A percentile compares a stretch with the other conserved stretches of the same genome.
phyloP scores from a whole-genome alignment of 495 filamentous ascomycete species.

The Aspergillus nanangensis region DNA sequence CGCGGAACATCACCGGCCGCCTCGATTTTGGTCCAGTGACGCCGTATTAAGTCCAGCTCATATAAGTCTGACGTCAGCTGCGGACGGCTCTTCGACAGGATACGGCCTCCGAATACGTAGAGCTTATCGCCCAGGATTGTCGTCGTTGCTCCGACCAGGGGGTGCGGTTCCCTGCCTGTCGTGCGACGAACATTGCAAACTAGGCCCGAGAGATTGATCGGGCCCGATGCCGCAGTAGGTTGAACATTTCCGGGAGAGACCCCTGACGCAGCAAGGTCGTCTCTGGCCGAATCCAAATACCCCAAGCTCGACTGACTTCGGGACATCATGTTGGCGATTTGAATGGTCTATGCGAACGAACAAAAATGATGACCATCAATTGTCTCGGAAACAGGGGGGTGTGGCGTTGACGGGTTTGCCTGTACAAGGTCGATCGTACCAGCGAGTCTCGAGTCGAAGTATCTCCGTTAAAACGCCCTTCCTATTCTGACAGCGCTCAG shows the following conservation, averaged over 20 bases:
- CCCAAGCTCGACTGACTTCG: conserved; percentile 44
- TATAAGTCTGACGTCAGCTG: conserved; percentile 85
- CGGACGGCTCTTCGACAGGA: conserved; percentile 76
- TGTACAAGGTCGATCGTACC: too few species aligned
- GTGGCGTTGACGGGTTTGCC: background rate
- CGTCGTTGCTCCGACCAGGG: conserved; percentile 90
- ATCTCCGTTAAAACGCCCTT: too few species aligned
- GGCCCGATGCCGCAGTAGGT: conserved; percentile 34
- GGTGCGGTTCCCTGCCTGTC: conserved; percentile 84
- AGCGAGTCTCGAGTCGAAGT: too few species aligned
- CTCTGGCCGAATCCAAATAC: conserved; percentile 28
- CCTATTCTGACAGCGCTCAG: too few species aligned
- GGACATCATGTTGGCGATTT: conserved; percentile 36
- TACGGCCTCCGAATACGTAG: conserved; percentile 91
- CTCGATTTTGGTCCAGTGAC: conserved; percentile 91
- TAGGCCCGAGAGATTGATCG: conserved; percentile 72
- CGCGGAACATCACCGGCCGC: conserved; percentile 78
- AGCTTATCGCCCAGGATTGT: conserved; percentile 91
- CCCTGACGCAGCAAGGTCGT: conserved; percentile 28
- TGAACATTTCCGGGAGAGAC: conserved; percentile 30
- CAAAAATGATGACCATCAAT: too few species aligned
- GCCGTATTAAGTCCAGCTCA: conserved; percentile 82
- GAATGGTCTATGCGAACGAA: too few species aligned
- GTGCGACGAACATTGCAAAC: conserved; percentile 93
- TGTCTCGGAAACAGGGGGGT: too few species aligned